Evolutionary conservation across 2,329 filamentous ascomycete species (phyloP), one percentile per base, ranked within the genome.

Genomic region (Ophiostoma sp.): DNA sequence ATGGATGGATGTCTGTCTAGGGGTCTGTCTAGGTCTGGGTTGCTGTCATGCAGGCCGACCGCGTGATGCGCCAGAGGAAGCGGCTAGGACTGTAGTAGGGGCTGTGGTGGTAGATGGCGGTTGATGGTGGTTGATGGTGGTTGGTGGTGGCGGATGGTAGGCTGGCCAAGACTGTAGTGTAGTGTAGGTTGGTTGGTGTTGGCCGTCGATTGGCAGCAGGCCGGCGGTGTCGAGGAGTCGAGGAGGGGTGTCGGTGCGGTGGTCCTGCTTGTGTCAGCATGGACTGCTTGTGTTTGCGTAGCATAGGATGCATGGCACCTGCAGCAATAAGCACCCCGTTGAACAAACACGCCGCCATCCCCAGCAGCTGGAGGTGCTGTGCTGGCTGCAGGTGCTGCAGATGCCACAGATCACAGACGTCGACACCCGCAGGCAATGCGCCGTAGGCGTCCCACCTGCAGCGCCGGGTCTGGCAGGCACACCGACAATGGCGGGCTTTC

Each of bases 91-190:
- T 33, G 8, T 31, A 27, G 23, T 57, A 27, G 23, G 52, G 13
- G 3, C 8, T 27, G 57, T 17, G 57, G 57, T 33, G 23, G 27
- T 23, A 1, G 27, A 31, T 31, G 27, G 27, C 27, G 27, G 27
- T 31, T 31, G 27, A 31, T 31, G 27, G 27, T 20, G 2, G 48
- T 52, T 4, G 39, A 1, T n/a, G 17, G 17, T 52, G 20, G n/a
- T n/a, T n/a, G 44, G 13, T 15, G 44, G 44, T 48, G 44, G 44
- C 15, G 1, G 52, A 57, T 57, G 52, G 23, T 17, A 41, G 23
- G 35, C 36, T 27, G 36, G 64, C 64, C 64, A 67, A 67, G 67
- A 68, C 48, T 41, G 39, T 13, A 41, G 39, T 41, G 39, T 13
- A 41, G 39, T 27, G 35, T 39, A 5, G 62, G 54, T 52, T 20